Evolutionary conservation across 306 rosid species (phyloP).

Genomic region (Macrotyloma uniflorum): DNA sequence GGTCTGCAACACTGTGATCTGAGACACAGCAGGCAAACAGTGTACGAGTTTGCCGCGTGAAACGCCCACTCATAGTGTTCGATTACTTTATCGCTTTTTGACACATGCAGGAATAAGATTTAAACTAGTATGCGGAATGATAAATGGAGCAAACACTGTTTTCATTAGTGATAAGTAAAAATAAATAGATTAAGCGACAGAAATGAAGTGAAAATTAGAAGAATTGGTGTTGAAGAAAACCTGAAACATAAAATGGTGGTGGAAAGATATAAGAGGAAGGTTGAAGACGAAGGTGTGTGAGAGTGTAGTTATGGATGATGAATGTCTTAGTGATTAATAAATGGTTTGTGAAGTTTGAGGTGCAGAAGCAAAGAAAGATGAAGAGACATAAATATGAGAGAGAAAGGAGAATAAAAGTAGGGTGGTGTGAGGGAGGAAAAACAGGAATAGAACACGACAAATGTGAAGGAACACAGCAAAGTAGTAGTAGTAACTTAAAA

Average conservation of each 20-base stretch:
- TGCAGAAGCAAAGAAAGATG: not conserved
- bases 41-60: constrained; percentile 51
- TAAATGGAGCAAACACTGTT: not conserved
- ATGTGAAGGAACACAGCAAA: constrained; percentile 40
- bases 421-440: constrained; percentile 48
- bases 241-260: constrained; percentile 31
- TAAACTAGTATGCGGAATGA: not conserved
- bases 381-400: constrained; percentile 44
- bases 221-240: no score
- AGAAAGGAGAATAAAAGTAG: constrained; percentile 35
- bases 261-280: not conserved
- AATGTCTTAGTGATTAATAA: constrained; percentile 19
- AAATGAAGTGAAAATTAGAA: constrained; percentile 1
- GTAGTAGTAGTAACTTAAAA: constrained; percentile 28
- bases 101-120: not conserved
- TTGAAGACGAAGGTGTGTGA: not conserved
- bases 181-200: not conserved
- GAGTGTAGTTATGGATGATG: not conserved
- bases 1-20: constrained; percentile 43
- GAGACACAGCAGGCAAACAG: constrained; percentile 36
- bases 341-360: constrained; percentile 23
- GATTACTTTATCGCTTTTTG: constrained; percentile 33
- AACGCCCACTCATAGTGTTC: constrained; percentile 37
- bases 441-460: constrained; percentile 49
- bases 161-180: not conserved